Base-by-base conservation (phyloP, 2,329 filamentous ascomycete species). In the Dactylonectria estremocensis region DNA sequence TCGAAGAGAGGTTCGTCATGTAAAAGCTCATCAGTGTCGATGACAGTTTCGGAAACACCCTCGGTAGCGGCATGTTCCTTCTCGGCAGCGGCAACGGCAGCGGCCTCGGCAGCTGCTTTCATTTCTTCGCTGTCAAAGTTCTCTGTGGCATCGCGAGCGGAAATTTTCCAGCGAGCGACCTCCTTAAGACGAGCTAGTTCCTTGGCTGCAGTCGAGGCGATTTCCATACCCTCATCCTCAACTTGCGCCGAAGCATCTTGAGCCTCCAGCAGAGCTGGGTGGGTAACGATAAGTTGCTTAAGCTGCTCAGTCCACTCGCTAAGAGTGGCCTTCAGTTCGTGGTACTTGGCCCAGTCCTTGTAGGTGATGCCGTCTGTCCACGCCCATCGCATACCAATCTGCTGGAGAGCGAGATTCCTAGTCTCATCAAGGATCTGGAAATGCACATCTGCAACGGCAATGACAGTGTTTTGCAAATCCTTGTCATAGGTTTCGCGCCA, bases 361-460 rank as follows among this genome's bases (percentile, higher is more conserved):
- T 99, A 98, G 1, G 95, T 97, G 68, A 99, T 89, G 35, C 94
- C 94, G 65, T 98, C 95, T 83, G 95, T 96, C 92, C 94, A 97
- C 13, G 95, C 95, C 95, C 96, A 99, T 77, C 89, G 90, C 90
- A 97, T 95, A 64, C 95, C 95, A 61, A 98, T 94, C 79, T 97
- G 94, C 78, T 97, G 94, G 37, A 98, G 87, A 6, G 95, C 94
- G 40, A 97, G 86, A 74, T 95, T 92, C 48, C 93, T 90, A 67
- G 96, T 95, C 76, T 90, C 89, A 70, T 95, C 93, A 35, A 98
- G 88, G 16, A 97, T 94, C 77, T 91, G 88, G 61, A 97, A 90
- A 52, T 95, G 95, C 46, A 92, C 92, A 74, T 93, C 88, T n/a
- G 94, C 90, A 9, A 93, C 92, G 53, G 89, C 87, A 63, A 89